Evolutionary conservation across 306 rosid genomes (phyloP), one percentile per base, ranked within the genome.

Genomic region (Dalbergia cultrata): DNA sequence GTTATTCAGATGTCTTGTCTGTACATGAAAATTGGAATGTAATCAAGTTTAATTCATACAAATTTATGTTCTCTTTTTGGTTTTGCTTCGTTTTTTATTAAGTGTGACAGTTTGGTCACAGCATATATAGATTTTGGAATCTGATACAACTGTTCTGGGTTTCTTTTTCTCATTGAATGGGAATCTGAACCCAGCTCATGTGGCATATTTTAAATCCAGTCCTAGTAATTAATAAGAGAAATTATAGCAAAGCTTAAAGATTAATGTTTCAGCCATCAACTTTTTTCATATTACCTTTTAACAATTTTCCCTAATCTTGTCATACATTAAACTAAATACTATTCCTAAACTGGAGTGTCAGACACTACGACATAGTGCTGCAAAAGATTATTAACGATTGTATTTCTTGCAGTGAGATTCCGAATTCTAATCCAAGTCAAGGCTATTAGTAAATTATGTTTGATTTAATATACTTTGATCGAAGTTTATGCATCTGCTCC

Each of bases 1-100:
- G 50, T 50, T 72, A 76, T 72, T 83, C 66, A 70, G 58, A 59
- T 75, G 19, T 60, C 70, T 67, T 50, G 73, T 83, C 21, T 76
- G 87, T 80, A 83, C 74, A 86, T 83, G 86, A 80, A 80, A 76
- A 47, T 26, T 74, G 8, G 34, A 67, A 65, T 79, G 74, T 31
- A 64, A 76, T 82, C 59, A 64, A 49, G 66, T 66, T 70, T 79
- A 34, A 9, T 33, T 80, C 26, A 63, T 69, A n/a, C 64, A 21
- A 56, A 56, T 39, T 18, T 34, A 34, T 72, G n/a, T 9, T 33
- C 56, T 35, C 43, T 44, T 54, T 7, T 59, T 14, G 17, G 31
- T 39, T 57, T 72, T 26, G 13, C 13, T 13, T 35, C 33, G 54
- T 21, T 10, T 22, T 22, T 69, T 8, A 9, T 37, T 76, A 47